Conservation (phyloP, 768 basidiomycete genomes). For the Lactifluus hygrophoroides region DNA sequence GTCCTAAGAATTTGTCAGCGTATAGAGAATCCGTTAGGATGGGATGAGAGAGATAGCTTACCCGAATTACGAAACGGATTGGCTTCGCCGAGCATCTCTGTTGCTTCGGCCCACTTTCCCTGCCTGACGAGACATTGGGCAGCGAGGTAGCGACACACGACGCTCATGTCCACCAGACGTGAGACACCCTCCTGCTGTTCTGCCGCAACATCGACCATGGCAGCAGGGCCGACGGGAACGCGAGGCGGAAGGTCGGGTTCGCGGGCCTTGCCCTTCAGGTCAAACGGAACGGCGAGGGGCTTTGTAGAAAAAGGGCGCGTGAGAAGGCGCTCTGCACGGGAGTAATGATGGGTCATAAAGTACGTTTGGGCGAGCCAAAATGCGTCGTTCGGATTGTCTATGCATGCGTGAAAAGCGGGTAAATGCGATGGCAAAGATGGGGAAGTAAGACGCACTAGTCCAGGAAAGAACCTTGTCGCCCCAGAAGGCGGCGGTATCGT, state of each 20-base stretch:
- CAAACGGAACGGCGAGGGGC: slow-evolving; percentile 36
- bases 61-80: slow-evolving; percentile 79
- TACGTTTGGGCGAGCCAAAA: slow-evolving; percentile 99
- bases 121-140: slow-evolving; percentile 91
- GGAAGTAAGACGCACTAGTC: slow-evolving; percentile 58
- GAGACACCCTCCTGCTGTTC: slow-evolving; percentile 58
- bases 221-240: slow-evolving; percentile 63
- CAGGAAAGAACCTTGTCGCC: slow-evolving; percentile 94
- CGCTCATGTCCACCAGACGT: slow-evolving; percentile 85
- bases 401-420: background rate
- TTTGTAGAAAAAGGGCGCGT: slow-evolving; percentile 72
- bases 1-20: slow-evolving; percentile 29
- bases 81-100: slow-evolving; percentile 87
- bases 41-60: slow-evolving; percentile 23
- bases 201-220: slow-evolving; percentile 60
- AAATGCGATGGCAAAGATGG: background rate
- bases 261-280: slow-evolving; percentile 46
- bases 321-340: slow-evolving; percentile 85
- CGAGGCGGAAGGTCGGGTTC: slow-evolving; percentile 34
- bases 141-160: slow-evolving; percentile 93
- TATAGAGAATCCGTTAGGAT: background rate
- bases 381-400: slow-evolving; percentile 94
- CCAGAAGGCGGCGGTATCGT: slow-evolving; percentile 97
- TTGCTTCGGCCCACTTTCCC: slow-evolving; percentile 86
- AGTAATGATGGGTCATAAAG: slow-evolving; percentile 93